These are phyloP conservation scores for Chaetoceros tenuissimus DNA, from an alignment of 108 stramenopile genomes.

Conservation along the genomic window DNA sequence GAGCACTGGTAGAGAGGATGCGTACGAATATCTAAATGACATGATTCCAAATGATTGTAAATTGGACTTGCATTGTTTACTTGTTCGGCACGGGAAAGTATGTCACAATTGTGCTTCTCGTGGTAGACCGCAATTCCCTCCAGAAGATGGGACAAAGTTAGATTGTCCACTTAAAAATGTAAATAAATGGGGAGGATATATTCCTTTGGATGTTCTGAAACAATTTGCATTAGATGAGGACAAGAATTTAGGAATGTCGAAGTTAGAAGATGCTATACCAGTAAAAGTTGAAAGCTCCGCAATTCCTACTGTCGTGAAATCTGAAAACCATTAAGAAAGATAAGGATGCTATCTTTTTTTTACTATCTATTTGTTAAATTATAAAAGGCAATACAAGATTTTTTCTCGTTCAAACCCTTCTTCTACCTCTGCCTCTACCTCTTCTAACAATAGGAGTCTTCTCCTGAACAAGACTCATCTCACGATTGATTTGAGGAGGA, in stretches of 20 bases:
- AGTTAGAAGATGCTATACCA: too few species aligned
- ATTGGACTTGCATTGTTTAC: conserved; percentile 62
- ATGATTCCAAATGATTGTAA: conserved; percentile 43
- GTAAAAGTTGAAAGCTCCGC: too few species aligned
- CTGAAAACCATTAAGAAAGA: too few species aligned
- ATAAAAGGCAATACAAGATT: too few species aligned
- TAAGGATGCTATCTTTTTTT: too few species aligned
- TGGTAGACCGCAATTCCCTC: conserved; percentile 66
- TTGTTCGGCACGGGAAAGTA: conserved; percentile 61
- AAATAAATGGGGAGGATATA: conserved; percentile 10
- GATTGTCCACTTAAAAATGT: conserved; percentile 45
- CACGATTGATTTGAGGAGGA: neutral
- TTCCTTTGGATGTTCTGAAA: conserved; percentile 4
- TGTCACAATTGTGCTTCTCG: conserved; percentile 65
- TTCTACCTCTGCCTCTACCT: neutral
- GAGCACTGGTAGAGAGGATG: conserved; percentile 33
- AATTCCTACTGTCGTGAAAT: too few species aligned
- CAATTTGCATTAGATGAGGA: too few species aligned
- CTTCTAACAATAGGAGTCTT: neutral
- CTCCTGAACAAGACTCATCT: neutral
- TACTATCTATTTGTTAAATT: too few species aligned
- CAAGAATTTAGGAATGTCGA: too few species aligned
- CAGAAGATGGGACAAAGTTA: conserved; percentile 44
- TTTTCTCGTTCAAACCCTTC: too few species aligned
- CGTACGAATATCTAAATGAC: conserved; percentile 60